phyloP scores from a whole-genome alignment of 2,329 filamentous ascomycete species.

The Aspergillus melleus region DNA sequence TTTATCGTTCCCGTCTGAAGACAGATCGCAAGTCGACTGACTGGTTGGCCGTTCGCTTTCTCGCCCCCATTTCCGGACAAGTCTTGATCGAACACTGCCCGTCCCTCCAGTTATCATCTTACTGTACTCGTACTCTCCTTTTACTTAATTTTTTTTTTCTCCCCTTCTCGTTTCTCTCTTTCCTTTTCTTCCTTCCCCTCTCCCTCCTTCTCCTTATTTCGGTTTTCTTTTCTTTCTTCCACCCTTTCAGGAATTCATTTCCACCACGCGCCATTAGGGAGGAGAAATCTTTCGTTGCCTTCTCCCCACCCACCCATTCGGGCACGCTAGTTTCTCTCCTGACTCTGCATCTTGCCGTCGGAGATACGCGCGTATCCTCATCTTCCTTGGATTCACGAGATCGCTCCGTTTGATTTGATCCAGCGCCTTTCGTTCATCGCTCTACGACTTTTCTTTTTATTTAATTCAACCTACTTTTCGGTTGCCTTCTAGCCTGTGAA shows the following conservation, averaged over 20 bases:
- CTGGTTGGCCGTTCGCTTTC: background rate
- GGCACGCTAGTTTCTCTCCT: conserved; percentile 7
- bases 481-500: background rate
- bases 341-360: conserved; percentile 11
- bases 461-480: background rate
- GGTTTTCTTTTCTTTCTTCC: background rate
- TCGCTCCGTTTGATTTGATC: conserved; percentile 4
- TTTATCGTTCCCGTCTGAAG: background rate
- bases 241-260: background rate
- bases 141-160: background rate
- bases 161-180: background rate
- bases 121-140: background rate
- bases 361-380: background rate
- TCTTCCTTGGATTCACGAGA: conserved; percentile 9
- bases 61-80: background rate
- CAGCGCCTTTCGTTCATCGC: background rate
- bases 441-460: background rate
- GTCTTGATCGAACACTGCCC: background rate
- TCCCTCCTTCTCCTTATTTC: background rate
- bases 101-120: background rate
- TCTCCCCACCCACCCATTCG: conserved; percentile 1
- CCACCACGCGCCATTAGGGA: background rate
- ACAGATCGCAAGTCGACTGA: background rate
- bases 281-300: conserved; percentile 2
- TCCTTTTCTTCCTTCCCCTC: background rate